Evolutionary conservation across 1,284 basidiomycete species (phyloP), one percentile per base, ranked within the genome.

Genomic region (Tilletia setariae): DNA sequence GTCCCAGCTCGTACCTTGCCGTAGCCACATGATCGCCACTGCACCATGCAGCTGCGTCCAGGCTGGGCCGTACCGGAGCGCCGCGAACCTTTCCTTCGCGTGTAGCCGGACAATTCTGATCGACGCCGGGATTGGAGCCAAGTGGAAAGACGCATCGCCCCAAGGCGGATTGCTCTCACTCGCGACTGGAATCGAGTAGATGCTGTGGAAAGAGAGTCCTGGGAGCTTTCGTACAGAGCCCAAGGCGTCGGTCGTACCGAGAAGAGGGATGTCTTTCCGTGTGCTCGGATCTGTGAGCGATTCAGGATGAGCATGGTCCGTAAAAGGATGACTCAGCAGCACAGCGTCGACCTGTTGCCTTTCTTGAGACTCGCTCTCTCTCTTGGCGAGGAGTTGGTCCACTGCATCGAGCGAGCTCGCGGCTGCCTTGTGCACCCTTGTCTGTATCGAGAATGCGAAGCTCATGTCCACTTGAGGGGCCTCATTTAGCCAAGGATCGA

Each of bases 241-340:
- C 16, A 61, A 15, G 3, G 56, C 56, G 19, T 61, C 30, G 9
- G 56, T 19, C 32, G 56, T 61, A 13, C 56, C 56, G 6, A 35
- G 28, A 11, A 61, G n/a, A 30, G 28, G 56, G 16, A 61, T 16
- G 35, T 66, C 65, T n/a, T n/a, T 21, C 15, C 64, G 32, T 4
- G 32, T 56, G 11, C 25, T 15, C 19, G 23, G 40, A 43, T 67
- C 66, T 7, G 21, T 35, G 2, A 70, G 61, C 40, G 68, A 63
- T 19, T 65, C 23, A 28, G 68, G 66, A 61, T 70, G 68, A 30
- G 64, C 40, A 67, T 70, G 68, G 63, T 70, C 68, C 21, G 59
- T 70, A 61, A 70, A 70, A 16, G 68, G 68, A 64, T 70, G 68
- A 19, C 43, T 51, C 46, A 70, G 46, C 9, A 70, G 23, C 35